phyloP scores from a whole-genome alignment of 2,329 filamentous ascomycete genomes.

The Beauveria sp. region DNA sequence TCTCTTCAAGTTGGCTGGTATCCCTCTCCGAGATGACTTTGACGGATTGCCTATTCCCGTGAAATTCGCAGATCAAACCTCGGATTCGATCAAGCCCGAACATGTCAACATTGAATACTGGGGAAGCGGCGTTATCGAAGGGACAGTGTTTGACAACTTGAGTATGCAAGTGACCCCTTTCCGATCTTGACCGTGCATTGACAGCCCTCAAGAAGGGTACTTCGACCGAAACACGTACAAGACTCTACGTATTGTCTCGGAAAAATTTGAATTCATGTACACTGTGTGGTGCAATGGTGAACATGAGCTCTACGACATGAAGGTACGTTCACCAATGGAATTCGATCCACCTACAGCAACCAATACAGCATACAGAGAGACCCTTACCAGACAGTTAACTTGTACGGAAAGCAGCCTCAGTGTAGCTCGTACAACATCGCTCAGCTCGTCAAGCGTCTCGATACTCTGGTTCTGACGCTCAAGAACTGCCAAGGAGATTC shows the following conservation, averaged over 20 bases:
- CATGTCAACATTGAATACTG: constrained; percentile 46
- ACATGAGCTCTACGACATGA: constrained; percentile 42
- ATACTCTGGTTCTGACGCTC: constrained; percentile 50
- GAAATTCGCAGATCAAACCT: background rate
- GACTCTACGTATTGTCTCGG: constrained; percentile 35
- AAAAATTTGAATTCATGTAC: constrained; percentile 45
- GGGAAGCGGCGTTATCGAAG: constrained; percentile 28
- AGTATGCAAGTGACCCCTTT: background rate
- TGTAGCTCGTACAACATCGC: background rate
- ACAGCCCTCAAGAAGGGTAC: constrained; percentile 19
- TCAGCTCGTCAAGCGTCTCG: constrained; percentile 35
- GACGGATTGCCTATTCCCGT: constrained; percentile 42
- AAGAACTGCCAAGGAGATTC: constrained; percentile 49
- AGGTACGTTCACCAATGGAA: constrained; percentile 25
- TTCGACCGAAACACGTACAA: constrained; percentile 44
- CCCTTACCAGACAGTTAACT: constrained; percentile 34
- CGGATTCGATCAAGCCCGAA: constrained; percentile 27
- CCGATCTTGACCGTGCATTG: background rate
- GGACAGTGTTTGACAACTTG: constrained; percentile 16
- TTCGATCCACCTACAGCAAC: background rate
- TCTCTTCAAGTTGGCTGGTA: constrained; percentile 33
- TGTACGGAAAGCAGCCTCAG: constrained; percentile 7
- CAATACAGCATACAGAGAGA: constrained; percentile 31
- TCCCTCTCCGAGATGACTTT: constrained; percentile 35
- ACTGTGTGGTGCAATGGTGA: constrained; percentile 45